phyloP scores from a whole-genome alignment of 352 stramenopile genomes.

The Plasmopara muralis region DNA sequence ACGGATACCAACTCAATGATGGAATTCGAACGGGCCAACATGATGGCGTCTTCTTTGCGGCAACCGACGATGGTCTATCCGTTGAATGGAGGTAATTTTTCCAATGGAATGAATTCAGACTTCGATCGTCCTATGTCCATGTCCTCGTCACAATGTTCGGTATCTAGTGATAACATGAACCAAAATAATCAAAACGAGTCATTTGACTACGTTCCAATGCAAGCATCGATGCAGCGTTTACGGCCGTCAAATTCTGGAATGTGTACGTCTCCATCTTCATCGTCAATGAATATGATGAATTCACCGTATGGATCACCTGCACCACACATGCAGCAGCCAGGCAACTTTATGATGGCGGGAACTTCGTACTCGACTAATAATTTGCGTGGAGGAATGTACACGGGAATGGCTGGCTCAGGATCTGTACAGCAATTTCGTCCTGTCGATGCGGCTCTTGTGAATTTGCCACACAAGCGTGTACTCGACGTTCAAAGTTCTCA shows the following conservation, averaged over 20 bases:
- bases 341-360: slow-evolving; percentile 31
- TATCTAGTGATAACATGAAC: slow-evolving; percentile 24
- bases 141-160: slow-evolving; percentile 23
- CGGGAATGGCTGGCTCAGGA: slow-evolving; percentile 9
- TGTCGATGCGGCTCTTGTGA: slow-evolving; percentile 29
- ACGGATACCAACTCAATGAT: slow-evolving; percentile 20
- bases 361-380: slow-evolving; percentile 18
- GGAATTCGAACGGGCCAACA: slow-evolving; percentile 46
- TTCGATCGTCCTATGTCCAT: slow-evolving; percentile 29
- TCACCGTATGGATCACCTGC: slow-evolving; percentile 29
- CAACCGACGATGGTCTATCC: slow-evolving; percentile 34
- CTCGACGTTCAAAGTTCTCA: slow-evolving; percentile 46
- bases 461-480: slow-evolving; percentile 49
- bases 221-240: slow-evolving; percentile 26
- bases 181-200: slow-evolving; percentile 28
- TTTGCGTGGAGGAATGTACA: slow-evolving; percentile 22
- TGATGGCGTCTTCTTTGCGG: slow-evolving; percentile 36
- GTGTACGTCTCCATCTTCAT: slow-evolving; percentile 24
- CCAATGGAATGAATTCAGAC: slow-evolving; percentile 26
- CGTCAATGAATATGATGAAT: slow-evolving; percentile 32
- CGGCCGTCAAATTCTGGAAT: slow-evolving; percentile 26
- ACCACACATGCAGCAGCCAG: slow-evolving; percentile 27
- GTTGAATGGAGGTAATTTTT: slow-evolving; percentile 21
- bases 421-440: slow-evolving; percentile 28
- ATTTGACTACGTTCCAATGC: slow-evolving; percentile 48